These are phyloP conservation scores for Corynascus novoguineensis DNA, from an alignment of 495 filamentous ascomycete genomes.

Conservation along the genomic window DNA sequence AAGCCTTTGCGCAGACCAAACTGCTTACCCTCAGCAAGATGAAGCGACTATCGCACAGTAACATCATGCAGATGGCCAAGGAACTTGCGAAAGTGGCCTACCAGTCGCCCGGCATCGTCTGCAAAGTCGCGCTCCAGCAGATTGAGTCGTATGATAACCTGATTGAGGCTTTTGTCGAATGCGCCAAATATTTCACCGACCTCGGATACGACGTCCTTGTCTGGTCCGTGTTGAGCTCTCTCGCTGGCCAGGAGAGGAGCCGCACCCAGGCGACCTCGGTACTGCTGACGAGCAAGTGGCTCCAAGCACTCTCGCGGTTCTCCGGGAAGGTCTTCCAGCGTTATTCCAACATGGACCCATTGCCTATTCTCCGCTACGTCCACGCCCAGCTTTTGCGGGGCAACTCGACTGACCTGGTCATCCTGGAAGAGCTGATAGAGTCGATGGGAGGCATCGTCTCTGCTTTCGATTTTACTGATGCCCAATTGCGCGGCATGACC, in stretches of 20 bases:
- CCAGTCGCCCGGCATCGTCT: conserved; percentile 84
- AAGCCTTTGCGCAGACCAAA: conserved; percentile 68
- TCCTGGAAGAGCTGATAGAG: conserved; percentile 79
- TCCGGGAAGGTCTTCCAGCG: conserved; percentile 81
- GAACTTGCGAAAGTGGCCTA: conserved; percentile 81
- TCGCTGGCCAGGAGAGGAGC: conserved; percentile 68
- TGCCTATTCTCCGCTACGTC: conserved; percentile 84
- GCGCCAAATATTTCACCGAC: conserved; percentile 85
- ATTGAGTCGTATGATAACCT: conserved; percentile 90
- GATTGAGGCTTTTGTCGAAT: conserved; percentile 87
- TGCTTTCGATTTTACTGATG: conserved; percentile 77
- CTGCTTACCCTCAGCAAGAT: conserved; percentile 74
- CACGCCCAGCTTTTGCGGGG: conserved; percentile 72
- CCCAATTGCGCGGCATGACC: conserved; percentile 77
- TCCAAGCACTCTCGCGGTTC: conserved; percentile 77
- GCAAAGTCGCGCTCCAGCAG: conserved; percentile 76
- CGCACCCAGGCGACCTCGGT: conserved; percentile 73
- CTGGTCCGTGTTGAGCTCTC: conserved; percentile 75
- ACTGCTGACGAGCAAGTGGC: conserved; percentile 82
- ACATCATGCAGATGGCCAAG: conserved; percentile 77
- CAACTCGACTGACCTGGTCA: conserved; percentile 78
- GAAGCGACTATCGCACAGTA: conserved; percentile 79
- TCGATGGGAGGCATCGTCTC: conserved; percentile 91
- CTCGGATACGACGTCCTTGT: conserved; percentile 89
- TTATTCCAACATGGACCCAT: conserved; percentile 72